Base-by-base conservation (phyloP, 257 asterid species). In the Gentiana straminea region DNA sequence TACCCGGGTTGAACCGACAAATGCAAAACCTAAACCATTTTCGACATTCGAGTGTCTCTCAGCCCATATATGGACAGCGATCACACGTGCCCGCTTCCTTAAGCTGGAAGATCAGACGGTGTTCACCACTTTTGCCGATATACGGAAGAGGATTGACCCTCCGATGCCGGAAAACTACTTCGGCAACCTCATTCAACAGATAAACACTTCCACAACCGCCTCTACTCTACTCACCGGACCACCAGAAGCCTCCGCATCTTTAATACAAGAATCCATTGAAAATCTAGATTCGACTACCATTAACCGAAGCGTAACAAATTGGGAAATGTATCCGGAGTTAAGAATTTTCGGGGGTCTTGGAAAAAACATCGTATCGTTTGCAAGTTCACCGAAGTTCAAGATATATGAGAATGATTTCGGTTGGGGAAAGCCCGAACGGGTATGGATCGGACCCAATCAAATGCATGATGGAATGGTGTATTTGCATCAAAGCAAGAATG, bases 141-240 rank as follows among this genome's bases (percentile, higher is more conserved):
- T 97, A 77, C 73, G 99, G 47, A 81, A 74, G 62, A 67, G 95
- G 61, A 85, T 92, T 15, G 86, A 75, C 12, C 97, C 99, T 33
- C 79, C 90, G 4, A 83, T 92, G 99, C 97, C 95, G 37, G 95
- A 88, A 53, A 75, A 79, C 73, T 92, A 92, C 83, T 92, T 92
- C 67, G 99, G 99, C 55, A 92, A 92, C 72, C 72, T 88, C 51
- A 92, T 92, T 68, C 99, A 92, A 70, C 97, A 97, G 37, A 83
- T 92, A 51, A 88, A 85, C 76, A 88, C 99, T 1, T 94, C 77
- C 50, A 88, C 95, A 0, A 94, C 79, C 0, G 97, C 95, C 48
- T 95, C 95, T 8, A 55, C 80, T 54, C 43, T 92, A 56, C 45
- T 78, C 54, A 35, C 73, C 1, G 57, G 67, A 57, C 94, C 94